Base-by-base conservation (phyloP, 345 rosid species). In the Dipteronia sinensis region DNA sequence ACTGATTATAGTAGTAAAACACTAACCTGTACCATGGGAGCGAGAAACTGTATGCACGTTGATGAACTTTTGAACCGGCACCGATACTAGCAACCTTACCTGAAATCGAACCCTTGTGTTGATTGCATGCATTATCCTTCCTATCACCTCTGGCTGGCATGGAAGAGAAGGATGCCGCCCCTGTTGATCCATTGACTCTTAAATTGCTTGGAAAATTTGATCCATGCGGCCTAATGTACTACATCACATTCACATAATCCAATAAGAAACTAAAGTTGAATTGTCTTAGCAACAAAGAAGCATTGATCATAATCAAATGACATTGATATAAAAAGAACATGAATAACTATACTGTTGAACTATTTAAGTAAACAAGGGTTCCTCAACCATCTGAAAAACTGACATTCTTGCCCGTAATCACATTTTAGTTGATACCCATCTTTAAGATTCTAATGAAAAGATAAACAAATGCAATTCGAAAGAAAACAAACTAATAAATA, bases 21-120 rank as follows among this genome's bases (percentile, higher is more conserved):
- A 88, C 94, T 85, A 66, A 90, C 98, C 93, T 91, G 72, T 82
- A 81, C 90, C 89, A 84, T 63, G 91, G 86, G 65, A 85, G 87
- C 3, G 85, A 83, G 85, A 80, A 82, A 75, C 73, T 79, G 69
- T 68, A 81, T 79, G 91, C 88, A 73, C 71, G 75, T 13, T 70
- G 90, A 84, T 82, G 65, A 71, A 68, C 69, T 64, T 76, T 59
- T 17, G 80, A 75, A 76, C 49, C 81, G 74, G 73, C 72, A 75
- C 5, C 46, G 67, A 55, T 19, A 71, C 49, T 69, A 80, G 83
- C 44, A 69, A 56, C 73, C 42, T 69, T 80, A 51, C 79, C 64
- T 23, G 75, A 65, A 56, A 34, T 73, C 8, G 79, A 76, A 29
- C 69, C 76, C 67, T 73, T 67, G 58, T 62, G 73, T 51, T 67